A percentile compares a stretch with the other conserved stretches of the same genome.
phyloP scores from a whole-genome alignment of 202 grass and related monocot species.

The Bolboschoenoplectus hybrid region DNA sequence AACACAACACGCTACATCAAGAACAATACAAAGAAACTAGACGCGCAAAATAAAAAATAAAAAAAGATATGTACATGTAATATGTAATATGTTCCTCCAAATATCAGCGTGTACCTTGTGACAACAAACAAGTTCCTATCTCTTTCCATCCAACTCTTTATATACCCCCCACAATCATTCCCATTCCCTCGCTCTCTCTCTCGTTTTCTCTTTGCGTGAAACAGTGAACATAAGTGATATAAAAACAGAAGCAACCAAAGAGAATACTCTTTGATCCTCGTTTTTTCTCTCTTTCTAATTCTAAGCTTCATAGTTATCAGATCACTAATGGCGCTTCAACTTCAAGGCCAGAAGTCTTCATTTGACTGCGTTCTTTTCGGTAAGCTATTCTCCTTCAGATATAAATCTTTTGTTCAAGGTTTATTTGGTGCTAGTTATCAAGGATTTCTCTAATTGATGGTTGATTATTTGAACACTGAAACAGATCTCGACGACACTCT shows the following conservation, averaged over 20 bases:
- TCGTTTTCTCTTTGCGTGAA: conserved; percentile 33
- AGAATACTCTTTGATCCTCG: background rate
- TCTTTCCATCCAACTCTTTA: conserved; percentile 34
- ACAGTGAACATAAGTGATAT: background rate
- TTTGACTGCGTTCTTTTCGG: conserved; percentile 82
- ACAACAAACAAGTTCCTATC: background rate
- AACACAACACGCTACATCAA: conserved; percentile 28
- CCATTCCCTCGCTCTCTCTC: background rate
- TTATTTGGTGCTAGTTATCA: background rate
- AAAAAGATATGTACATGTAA: background rate
- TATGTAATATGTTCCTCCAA: background rate
- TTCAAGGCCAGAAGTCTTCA: conserved; percentile 32
- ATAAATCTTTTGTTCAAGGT: background rate
- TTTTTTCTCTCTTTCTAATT: background rate
- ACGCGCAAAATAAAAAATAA: background rate
- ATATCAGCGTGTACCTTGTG: conserved; percentile 8
- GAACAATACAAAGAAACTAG: background rate
- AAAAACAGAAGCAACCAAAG: background rate
- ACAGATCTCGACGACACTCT: conserved; percentile 94
- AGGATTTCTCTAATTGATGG: conserved; percentile 19
- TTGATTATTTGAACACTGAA: background rate
- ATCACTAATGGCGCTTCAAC: conserved; percentile 24
- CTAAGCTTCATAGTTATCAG: background rate
- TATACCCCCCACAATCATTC: conserved; percentile 20
- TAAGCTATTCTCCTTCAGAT: conserved; percentile 4